These are phyloP conservation scores for Raphanus sativus DNA, from an alignment of 345 rosid species.

Conservation along the genomic window DNA sequence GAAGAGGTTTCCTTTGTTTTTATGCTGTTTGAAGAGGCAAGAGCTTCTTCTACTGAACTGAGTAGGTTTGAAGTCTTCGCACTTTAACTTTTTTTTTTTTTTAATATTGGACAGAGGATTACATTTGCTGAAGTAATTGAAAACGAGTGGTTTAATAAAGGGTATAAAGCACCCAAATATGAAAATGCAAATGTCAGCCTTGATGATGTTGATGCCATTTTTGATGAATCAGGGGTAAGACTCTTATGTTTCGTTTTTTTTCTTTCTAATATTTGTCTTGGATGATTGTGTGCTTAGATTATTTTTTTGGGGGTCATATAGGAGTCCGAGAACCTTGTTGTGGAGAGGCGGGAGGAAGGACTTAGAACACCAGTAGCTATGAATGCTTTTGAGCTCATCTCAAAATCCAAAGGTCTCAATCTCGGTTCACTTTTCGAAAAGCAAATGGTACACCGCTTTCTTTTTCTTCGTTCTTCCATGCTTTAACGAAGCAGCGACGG, in stretches of 20 bases:
- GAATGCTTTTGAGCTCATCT: constrained; percentile 98
- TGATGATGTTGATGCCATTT: constrained; percentile 82
- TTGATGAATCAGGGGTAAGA: constrained; percentile 74
- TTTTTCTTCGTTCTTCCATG: not conserved
- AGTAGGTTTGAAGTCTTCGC: not conserved
- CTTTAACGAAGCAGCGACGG: too few species aligned
- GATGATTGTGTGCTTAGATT: constrained; percentile 21
- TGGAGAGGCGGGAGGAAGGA: constrained; percentile 81
- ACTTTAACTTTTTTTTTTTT: not conserved
- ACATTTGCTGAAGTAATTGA: constrained; percentile 73
- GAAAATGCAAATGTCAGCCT: constrained; percentile 74
- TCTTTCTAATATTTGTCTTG: too few species aligned
- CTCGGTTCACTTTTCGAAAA: constrained; percentile 90
- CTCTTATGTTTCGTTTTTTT: not conserved
- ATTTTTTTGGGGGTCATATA: constrained; percentile 45
- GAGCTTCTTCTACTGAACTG: not conserved
- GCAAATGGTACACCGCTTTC: constrained; percentile 63
- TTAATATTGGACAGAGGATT: constrained; percentile 61
- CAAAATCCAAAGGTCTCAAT: constrained; percentile 94
- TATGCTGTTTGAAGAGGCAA: not conserved
- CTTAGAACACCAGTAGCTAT: constrained; percentile 67
- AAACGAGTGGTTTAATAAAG: constrained; percentile 98
- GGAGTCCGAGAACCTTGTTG: constrained; percentile 75
- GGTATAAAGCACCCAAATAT: constrained; percentile 80
- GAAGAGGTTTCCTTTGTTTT: not conserved